Conservation (phyloP, 805 yeast species). For the Barnettozyma wickerhamii region DNA sequence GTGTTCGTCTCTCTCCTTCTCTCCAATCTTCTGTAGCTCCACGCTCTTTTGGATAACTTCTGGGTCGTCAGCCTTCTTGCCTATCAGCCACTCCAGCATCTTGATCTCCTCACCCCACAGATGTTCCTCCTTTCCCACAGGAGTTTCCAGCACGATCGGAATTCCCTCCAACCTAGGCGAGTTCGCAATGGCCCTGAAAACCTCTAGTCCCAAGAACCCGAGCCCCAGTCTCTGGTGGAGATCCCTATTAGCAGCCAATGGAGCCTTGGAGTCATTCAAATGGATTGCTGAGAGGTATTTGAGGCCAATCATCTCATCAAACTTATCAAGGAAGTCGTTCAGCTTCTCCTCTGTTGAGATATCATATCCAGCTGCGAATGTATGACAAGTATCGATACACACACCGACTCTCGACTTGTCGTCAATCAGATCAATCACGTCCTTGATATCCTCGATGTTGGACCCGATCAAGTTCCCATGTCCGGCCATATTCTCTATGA, state of each 20-base stretch:
- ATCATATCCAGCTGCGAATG: constrained; percentile 96
- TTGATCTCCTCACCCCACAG: constrained; percentile 79
- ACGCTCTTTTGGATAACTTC: constrained; percentile 48
- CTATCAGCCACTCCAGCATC: constrained; percentile 76
- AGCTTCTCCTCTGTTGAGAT: constrained; percentile 55
- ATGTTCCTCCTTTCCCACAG: constrained; percentile 61
- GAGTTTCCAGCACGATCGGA: constrained; percentile 88
- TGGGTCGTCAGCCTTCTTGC: constrained; percentile 44
- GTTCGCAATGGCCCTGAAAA: constrained; percentile 75
- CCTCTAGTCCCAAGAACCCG: constrained; percentile 86
- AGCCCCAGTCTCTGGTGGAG: constrained; percentile 85
- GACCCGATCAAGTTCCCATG: constrained; percentile 90
- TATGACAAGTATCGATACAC: constrained; percentile 93
- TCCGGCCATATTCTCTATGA: constrained; percentile 97
- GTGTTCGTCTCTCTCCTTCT: constrained; percentile 65
- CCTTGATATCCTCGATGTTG: constrained; percentile 64
- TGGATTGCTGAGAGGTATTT: constrained; percentile 78
- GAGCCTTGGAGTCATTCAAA: constrained; percentile 93
- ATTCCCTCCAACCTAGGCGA: constrained; percentile 53
- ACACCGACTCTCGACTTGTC: constrained; percentile 88
- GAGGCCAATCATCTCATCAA: constrained; percentile 70
- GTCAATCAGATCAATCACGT: constrained; percentile 74
- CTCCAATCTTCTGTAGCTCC: constrained; percentile 56
- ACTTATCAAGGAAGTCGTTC: constrained; percentile 67
- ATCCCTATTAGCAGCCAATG: constrained; percentile 84